Evolutionary conservation across 1,284 basidiomycete species (phyloP), one percentile per base, ranked within the genome.

Genomic region (Pseudozyma tsukubaensis): DNA sequence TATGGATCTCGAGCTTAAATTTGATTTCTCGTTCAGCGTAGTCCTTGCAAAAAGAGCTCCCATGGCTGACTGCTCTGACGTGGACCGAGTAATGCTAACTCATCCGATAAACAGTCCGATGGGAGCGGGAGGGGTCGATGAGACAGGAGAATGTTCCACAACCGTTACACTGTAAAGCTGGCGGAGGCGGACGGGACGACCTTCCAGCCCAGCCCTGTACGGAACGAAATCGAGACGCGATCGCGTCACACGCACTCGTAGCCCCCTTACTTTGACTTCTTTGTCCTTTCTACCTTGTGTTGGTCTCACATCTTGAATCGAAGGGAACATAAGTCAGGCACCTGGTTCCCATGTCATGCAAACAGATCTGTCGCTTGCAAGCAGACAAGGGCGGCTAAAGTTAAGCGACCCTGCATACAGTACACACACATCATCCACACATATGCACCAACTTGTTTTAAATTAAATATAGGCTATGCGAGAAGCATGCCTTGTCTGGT

Each of bases 131-230:
- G 37, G 16, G 3, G 3, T 29, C 3, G 24, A 39, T 12, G 37
- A 43, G 42, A 16, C 16, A n/a, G 9, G 10, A 43, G 42, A 43
- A 43, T 4, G 14, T 43, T 43, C 42, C 42, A 19, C 42, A 43
- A n/a, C 4, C 42, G 42, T n/a, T 39, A 39, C 37, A 13, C 37
- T n/a, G 16, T 43, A 10, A n/a, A n/a, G 42, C 3, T 43, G 42
- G 42, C 18, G 42, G 42, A 16, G 42, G 42, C 42, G 42, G 42
- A 43, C 42, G 42, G 42, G 42, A 43, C 37, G 37, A 13, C 37
- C 37, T 39, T 39, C 8, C 37, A 39, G 37, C 12, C 16, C 37
- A n/a, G 12, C 14, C 36, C 14, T 37, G 36, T 4, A 29, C 24
- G 24, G 24, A 29, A 29, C 24, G 24, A 29, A 29, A 29, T 29